Percentiles rank a stretch among this genome's conserved stretches.
phyloP scores from a whole-genome alignment of 345 rosid species.

The Lepidium africanum region DNA sequence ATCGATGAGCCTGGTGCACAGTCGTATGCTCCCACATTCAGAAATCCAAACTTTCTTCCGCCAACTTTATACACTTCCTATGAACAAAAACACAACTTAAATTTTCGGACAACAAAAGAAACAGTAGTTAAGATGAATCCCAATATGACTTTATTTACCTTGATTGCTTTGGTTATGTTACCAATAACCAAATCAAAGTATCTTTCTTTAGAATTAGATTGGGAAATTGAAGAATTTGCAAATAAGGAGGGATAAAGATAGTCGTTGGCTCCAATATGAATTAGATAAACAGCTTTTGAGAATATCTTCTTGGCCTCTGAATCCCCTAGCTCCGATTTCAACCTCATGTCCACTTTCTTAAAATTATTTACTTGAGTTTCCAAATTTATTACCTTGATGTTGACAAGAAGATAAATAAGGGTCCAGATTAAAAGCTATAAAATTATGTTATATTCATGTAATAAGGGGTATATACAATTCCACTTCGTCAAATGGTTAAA shows the following conservation, averaged over 20 bases:
- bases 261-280: constrained; percentile 39
- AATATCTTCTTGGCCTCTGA: constrained; percentile 20
- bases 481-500: no score
- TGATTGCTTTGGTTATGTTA: constrained; percentile 22
- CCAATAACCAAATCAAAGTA: constrained; percentile 27
- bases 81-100: neutral
- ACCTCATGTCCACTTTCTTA: constrained; percentile 20
- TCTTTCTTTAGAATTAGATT: constrained; percentile 14
- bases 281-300: constrained; percentile 32
- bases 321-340: constrained; percentile 34
- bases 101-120: neutral
- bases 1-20: constrained; percentile 20
- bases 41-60: constrained; percentile 42
- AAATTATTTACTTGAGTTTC: constrained; percentile 29
- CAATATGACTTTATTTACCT: constrained; percentile 19
- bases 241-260: constrained; percentile 17
- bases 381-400: constrained; percentile 32
- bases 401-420: neutral
- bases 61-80: constrained; percentile 38
- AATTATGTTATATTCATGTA: neutral
- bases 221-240: constrained; percentile 15
- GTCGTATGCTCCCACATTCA: constrained; percentile 17
- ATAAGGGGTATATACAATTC: neutral
- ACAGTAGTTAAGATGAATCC: neutral
- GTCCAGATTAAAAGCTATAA: neutral